Conservation (phyloP, 1,139 yeast species). For the Pichia cactophila region DNA sequence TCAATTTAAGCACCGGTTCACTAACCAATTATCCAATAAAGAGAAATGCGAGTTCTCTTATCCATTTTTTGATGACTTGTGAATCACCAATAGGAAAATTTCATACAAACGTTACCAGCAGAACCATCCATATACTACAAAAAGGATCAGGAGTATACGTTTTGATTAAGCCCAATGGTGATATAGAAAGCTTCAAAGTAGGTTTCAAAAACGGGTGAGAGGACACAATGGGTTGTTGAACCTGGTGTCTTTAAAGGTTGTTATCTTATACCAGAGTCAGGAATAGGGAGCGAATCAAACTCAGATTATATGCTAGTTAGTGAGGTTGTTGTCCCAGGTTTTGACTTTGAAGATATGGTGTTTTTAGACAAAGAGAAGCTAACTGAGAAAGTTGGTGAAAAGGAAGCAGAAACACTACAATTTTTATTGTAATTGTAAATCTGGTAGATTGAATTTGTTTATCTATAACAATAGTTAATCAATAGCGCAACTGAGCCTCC, state of each 20-base stretch:
- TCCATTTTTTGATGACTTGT: slow-evolving; percentile 40
- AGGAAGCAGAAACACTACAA: slow-evolving; percentile 27
- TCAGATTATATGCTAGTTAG: slow-evolving; percentile 38
- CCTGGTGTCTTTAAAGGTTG: slow-evolving; percentile 47
- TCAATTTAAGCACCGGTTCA: neutral
- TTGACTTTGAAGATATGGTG: slow-evolving; percentile 42
- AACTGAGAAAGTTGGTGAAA: slow-evolving; percentile 30
- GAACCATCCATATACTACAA: slow-evolving; percentile 43
- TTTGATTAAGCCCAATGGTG: slow-evolving; percentile 39
- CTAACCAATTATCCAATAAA: neutral
- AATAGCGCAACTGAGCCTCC: too few relatives aligned
- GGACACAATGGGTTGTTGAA: slow-evolving; percentile 49
- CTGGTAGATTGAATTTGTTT: too few relatives aligned
- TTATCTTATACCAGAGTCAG: slow-evolving; percentile 30
- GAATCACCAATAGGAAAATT: slow-evolving; percentile 40
- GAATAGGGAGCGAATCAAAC: slow-evolving; percentile 22
- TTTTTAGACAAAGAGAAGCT: slow-evolving; percentile 32
- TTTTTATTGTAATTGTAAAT: slow-evolving; percentile 19
- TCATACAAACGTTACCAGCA: slow-evolving; percentile 36
- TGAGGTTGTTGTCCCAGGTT: slow-evolving; percentile 49
- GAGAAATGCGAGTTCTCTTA: slow-evolving; percentile 29
- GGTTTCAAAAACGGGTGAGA: slow-evolving; percentile 41
- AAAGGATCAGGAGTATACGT: slow-evolving; percentile 44
- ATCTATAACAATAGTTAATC: too few relatives aligned
- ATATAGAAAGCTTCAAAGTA: slow-evolving; percentile 37